These are phyloP conservation scores for Paulownia fortunei DNA, from an alignment of 257 asterid genomes.

Conservation along the genomic window DNA sequence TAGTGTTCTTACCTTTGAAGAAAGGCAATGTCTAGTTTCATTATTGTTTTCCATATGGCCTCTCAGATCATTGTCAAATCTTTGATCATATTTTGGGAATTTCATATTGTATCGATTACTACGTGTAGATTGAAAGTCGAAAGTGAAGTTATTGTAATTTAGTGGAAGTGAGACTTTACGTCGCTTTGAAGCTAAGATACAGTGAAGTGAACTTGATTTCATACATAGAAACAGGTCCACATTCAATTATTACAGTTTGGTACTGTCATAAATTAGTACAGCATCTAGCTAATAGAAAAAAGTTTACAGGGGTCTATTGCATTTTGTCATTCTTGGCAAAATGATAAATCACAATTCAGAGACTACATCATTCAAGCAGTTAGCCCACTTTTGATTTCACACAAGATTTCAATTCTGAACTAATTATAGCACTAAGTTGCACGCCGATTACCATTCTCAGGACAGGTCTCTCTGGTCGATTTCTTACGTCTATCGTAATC, in stretches of 20 bases:
- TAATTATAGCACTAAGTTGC: too few relatives aligned
- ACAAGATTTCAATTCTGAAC: too few relatives aligned
- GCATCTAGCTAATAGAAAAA: not conserved
- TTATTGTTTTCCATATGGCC: constrained; percentile 11
- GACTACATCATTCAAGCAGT: too few relatives aligned
- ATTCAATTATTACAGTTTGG: constrained; percentile 35
- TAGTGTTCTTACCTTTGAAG: constrained; percentile 50
- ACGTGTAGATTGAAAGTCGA: constrained; percentile 2
- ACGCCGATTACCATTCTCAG: too few relatives aligned
- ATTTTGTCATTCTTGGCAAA: not conserved
- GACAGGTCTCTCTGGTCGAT: too few relatives aligned
- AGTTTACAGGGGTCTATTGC: not conserved
- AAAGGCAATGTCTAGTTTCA: constrained; percentile 32
- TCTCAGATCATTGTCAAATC: not conserved
- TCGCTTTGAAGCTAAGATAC: constrained; percentile 51
- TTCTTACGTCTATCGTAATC: not conserved
- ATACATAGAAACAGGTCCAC: constrained; percentile 30
- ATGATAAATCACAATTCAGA: not conserved
- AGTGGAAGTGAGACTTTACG: constrained; percentile 26
- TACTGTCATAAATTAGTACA: not conserved
- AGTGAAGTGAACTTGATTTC: constrained; percentile 20
- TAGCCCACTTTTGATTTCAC: too few relatives aligned
- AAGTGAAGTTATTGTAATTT: constrained; percentile 22
- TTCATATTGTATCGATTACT: constrained; percentile 5
- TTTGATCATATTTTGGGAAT: constrained; percentile 23